Evolutionary conservation across 371 early-diverging fungal genomes (phyloP).

Genomic region (Thermomucor indicae-seudaticae): DNA sequence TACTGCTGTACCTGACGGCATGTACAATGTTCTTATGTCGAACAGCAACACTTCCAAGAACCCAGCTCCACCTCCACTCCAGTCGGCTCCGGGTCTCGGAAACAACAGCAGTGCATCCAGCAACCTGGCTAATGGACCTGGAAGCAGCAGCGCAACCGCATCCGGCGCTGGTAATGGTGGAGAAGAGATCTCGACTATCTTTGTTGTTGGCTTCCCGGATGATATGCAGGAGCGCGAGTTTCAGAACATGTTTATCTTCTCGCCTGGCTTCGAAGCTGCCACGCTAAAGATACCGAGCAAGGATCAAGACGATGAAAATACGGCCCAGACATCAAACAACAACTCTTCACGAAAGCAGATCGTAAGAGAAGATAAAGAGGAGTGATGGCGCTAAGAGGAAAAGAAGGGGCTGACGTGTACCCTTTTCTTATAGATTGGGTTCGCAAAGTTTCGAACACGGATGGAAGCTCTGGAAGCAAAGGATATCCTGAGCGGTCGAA

Average conservation of each 20-base stretch:
- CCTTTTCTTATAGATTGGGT: constrained; percentile 65
- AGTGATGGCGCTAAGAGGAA: too few species aligned
- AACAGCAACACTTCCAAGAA: not conserved
- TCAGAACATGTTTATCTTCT: constrained; percentile 94
- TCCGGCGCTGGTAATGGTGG: too few species aligned
- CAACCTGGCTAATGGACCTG: not conserved
- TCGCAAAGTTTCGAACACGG: constrained; percentile 89
- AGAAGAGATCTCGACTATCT: constrained; percentile 85
- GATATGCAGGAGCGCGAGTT: constrained; percentile 95
- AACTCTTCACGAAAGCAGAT: constrained; percentile 19
- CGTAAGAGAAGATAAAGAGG: too few species aligned
- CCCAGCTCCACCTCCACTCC: not conserved
- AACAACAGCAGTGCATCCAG: not conserved
- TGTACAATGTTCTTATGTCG: constrained; percentile 6
- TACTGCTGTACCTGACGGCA: constrained; percentile 1
- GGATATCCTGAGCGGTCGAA: constrained; percentile 78
- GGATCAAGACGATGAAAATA: constrained; percentile 47
- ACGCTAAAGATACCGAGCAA: constrained; percentile 75
- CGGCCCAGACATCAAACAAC: constrained; percentile 1
- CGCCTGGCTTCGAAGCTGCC: constrained; percentile 92
- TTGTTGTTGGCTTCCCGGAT: constrained; percentile 95
- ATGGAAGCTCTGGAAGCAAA: constrained; percentile 81
- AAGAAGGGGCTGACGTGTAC: too few species aligned
- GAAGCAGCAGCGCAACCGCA: constrained; percentile 3
- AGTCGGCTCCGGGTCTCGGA: not conserved